Percentiles rank a stretch among this genome's conserved stretches.
phyloP scores from a whole-genome alignment of 2,329 filamentous ascomycete genomes.

The Venturia oleaginea region DNA sequence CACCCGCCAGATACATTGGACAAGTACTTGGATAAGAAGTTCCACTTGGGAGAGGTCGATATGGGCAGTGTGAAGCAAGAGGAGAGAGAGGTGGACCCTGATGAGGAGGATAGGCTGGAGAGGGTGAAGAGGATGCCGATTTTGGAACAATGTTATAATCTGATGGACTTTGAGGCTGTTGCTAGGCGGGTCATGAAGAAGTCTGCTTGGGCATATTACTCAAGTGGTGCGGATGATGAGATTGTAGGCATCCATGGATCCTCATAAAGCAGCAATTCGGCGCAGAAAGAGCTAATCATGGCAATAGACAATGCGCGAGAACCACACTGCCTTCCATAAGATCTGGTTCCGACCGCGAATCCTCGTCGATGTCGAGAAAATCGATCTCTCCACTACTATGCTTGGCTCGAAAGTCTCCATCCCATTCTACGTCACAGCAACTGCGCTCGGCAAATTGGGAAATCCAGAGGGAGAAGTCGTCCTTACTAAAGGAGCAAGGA shows the following conservation, averaged over 20 bases:
- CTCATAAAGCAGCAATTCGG: not conserved
- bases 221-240: slow-evolving; percentile 81
- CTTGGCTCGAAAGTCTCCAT: slow-evolving; percentile 75
- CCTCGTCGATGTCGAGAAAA: slow-evolving; percentile 77
- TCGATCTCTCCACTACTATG: slow-evolving; percentile 89
- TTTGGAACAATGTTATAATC: slow-evolving; percentile 81
- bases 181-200: slow-evolving; percentile 90
- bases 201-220: slow-evolving; percentile 96
- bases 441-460: slow-evolving; percentile 88
- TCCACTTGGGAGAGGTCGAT: slow-evolving; percentile 83
- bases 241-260: slow-evolving; percentile 50
- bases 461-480: slow-evolving; percentile 90
- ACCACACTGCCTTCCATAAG: slow-evolving; percentile 91
- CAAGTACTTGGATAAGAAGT: slow-evolving; percentile 71
- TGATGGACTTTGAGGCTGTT: slow-evolving; percentile 93
- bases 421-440: slow-evolving; percentile 94
- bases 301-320: slow-evolving; percentile 77
- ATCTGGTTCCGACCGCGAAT: slow-evolving; percentile 93
- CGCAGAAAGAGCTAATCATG: not conserved
- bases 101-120: slow-evolving; percentile 65
- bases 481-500: slow-evolving; percentile 71
- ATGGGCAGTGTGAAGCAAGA: slow-evolving; percentile 68
- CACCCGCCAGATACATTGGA: slow-evolving; percentile 78
- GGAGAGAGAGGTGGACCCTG: slow-evolving; percentile 57
- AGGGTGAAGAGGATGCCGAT: slow-evolving; percentile 65